Conservation (phyloP, 2,329 filamentous ascomycete genomes). For the Phoma sp. region DNA sequence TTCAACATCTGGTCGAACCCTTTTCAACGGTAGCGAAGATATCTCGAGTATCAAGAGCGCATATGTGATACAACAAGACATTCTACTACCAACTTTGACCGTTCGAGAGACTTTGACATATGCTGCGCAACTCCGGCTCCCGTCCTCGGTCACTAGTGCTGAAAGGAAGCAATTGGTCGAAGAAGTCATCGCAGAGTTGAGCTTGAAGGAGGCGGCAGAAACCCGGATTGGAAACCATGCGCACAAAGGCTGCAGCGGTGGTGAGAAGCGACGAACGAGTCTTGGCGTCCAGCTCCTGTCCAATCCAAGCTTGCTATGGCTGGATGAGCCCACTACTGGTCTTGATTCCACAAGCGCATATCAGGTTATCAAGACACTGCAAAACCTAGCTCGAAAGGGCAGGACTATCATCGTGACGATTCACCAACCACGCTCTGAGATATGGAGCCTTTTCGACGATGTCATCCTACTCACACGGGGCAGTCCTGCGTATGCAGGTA, state of each 20-base stretch:
- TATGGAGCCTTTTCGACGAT: slow-evolving; percentile 79
- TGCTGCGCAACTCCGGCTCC: slow-evolving; percentile 74
- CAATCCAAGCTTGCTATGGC: slow-evolving; percentile 78
- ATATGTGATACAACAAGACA: slow-evolving; percentile 80
- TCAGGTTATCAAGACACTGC: slow-evolving; percentile 74
- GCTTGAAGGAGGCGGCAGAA: slow-evolving; percentile 78
- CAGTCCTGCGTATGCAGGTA: slow-evolving; percentile 72
- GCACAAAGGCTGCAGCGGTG: slow-evolving; percentile 79
- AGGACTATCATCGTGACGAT: slow-evolving; percentile 77
- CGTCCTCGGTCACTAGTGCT: slow-evolving; percentile 64
- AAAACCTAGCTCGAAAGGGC: slow-evolving; percentile 71
- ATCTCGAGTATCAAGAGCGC: slow-evolving; percentile 63
- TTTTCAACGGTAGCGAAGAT: slow-evolving; percentile 67
- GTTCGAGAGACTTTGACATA: slow-evolving; percentile 78
- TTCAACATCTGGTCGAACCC: slow-evolving; percentile 60
- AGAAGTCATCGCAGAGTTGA: slow-evolving; percentile 76
- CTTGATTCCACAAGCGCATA: slow-evolving; percentile 80
- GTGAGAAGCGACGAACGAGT: slow-evolving; percentile 78
- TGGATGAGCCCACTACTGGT: slow-evolving; percentile 79
- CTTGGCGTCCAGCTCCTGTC: slow-evolving; percentile 81
- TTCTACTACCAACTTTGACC: slow-evolving; percentile 75
- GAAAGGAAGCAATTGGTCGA: slow-evolving; percentile 73
- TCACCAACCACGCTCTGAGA: slow-evolving; percentile 79
- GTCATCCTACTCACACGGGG: slow-evolving; percentile 73
- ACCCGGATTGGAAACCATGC: slow-evolving; percentile 75